Conservation (phyloP, 106 monocot species). For the Posidonia australis region DNA sequence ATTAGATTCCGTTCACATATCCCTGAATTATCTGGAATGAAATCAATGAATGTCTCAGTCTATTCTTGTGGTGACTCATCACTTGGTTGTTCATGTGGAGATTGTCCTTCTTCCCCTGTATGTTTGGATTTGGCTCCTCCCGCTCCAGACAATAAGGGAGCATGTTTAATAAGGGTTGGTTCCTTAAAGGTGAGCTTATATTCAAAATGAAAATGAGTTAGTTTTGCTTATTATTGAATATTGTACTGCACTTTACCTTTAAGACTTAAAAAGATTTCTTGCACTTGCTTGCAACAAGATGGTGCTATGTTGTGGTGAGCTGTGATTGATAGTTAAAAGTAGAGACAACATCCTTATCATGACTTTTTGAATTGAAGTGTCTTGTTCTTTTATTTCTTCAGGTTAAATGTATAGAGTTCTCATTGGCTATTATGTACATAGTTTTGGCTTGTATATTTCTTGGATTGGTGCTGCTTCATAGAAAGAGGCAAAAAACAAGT, state of each 20-base stretch:
- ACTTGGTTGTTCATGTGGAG: conserved; percentile 94
- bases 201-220: not conserved
- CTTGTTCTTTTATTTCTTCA: conserved; percentile 22
- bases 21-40: conserved; percentile 37
- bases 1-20: conserved; percentile 54
- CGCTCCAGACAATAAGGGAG: conserved; percentile 24
- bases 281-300: no score
- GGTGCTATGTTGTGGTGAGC: no score
- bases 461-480: conserved; percentile 33
- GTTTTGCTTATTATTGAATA: not conserved
- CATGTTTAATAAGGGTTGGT: conserved; percentile 58
- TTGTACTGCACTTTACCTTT: not conserved
- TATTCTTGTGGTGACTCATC: conserved; percentile 83
- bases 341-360: no score
- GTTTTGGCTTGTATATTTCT: conserved; percentile 35
- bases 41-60: conserved; percentile 61
- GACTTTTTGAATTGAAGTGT: not conserved
- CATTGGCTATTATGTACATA: conserved; percentile 46
- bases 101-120: conserved; percentile 70
- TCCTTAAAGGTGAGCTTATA: conserved; percentile 48
- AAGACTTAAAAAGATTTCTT: no score
- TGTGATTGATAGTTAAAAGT: no score
- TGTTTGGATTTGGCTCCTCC: conserved; percentile 31
- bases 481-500: conserved; percentile 25
- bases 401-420: conserved; percentile 80